These are phyloP conservation scores for Podaxis mareebaensis DNA, from an alignment of 768 basidiomycete genomes.

Conservation along the genomic window DNA sequence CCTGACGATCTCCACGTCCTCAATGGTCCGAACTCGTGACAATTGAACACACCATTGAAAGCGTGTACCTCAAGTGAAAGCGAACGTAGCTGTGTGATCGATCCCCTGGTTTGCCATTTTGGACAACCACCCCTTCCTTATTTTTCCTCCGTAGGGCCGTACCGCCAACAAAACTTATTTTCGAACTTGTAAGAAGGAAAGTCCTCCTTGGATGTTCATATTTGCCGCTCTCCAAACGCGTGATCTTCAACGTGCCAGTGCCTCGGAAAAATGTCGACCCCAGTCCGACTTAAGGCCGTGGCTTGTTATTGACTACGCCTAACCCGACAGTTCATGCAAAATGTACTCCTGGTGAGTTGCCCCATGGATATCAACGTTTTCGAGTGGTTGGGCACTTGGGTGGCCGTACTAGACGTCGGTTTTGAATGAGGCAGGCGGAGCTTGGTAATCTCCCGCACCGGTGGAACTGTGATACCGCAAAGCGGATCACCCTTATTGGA, in stretches of 20 bases:
- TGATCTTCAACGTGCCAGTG: neutral
- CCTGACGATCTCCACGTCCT: neutral
- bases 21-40: no score
- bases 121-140: neutral
- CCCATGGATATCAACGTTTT: neutral
- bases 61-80: no score
- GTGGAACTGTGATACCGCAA: no score
- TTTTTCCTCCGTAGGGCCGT: neutral
- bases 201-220: neutral
- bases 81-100: no score
- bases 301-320: neutral
- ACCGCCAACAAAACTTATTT: no score
- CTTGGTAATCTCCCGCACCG: neutral
- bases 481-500: neutral
- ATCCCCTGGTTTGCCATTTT: no score
- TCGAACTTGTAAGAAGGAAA: neutral
- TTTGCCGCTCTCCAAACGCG: neutral
- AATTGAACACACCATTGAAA: no score
- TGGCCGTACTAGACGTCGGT: neutral
- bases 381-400: neutral
- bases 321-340: neutral
- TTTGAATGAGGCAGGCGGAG: no score
- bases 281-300: neutral
- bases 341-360: no score
- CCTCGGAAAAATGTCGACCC: neutral